Evolutionary conservation across 441 rosid species (phyloP), one percentile per base, ranked within the genome.

Genomic region (Flueggea neowawraea): DNA sequence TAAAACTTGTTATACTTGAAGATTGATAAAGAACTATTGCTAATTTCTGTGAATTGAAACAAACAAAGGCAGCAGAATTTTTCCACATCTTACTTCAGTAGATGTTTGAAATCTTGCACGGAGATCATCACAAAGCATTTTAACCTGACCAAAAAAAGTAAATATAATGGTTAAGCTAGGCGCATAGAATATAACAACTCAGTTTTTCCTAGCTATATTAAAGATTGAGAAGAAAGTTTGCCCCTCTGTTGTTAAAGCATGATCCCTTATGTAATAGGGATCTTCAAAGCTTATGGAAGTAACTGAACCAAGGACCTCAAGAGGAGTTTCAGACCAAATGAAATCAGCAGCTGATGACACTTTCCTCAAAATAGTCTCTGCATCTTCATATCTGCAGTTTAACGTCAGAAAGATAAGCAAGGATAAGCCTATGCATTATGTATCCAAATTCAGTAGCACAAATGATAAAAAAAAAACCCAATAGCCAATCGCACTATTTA

Each of bases 41-140:
- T 36, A 36, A 36, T 36, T 36, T 2, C 9, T 36, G 4, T 36
- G 41, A 36, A 36, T 5, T 36, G 41, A 5, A 36, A 36, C 50
- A 47, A 47, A 47, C 5, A 12, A 47, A 14, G 1, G 50, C 14
- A 12, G 50, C 50, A 47, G n/a, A 47, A 47, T 47, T 47, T 47
- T 11, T 47, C 8, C 31, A 50, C 56, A 55, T 58, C 97, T 80
- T 85, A 94, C 99, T 91, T 94, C 70, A 91, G 49, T 55, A 89
- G 80, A 75, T 86, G 66, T 81, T 94, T 94, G 80, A 94, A 94
- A 73, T 94, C 96, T 75, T 89, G 91, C 97, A 67, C 84, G 79
- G 70, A 94, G 83, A 83, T 94, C 97, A 54, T 87, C 96, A 67
- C 99, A 94, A 41, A 91, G 89, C 59, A 75, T 67, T 80, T 87